phyloP scores from a whole-genome alignment of 1,284 basidiomycete species.

The Ganoderma sinense region DNA sequence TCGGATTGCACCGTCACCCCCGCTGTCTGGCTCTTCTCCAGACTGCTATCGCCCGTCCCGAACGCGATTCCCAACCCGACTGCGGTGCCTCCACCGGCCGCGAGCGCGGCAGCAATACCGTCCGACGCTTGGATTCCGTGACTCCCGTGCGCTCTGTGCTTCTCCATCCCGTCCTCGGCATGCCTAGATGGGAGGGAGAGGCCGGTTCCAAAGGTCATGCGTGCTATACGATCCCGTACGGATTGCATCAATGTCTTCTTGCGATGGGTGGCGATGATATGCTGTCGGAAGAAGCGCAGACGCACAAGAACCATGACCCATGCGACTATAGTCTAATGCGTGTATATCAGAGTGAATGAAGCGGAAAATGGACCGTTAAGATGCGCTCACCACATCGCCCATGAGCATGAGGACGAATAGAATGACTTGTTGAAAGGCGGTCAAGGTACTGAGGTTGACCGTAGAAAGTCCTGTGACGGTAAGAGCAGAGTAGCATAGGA shows the following conservation, averaged over 20 bases:
- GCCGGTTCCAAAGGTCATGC: constrained; percentile 8
- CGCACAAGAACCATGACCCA: constrained; percentile 63
- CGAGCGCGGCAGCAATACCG: constrained; percentile 37
- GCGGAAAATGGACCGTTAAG: neutral
- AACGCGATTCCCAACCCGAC: constrained; percentile 36
- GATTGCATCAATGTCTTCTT: constrained; percentile 26
- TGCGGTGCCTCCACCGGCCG: constrained; percentile 32
- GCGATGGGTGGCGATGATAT: constrained; percentile 34
- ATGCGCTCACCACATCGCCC: constrained; percentile 46
- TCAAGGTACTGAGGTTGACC: constrained; percentile 59
- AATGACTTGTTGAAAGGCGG: constrained; percentile 65
- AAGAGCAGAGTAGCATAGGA: constrained; percentile 71
- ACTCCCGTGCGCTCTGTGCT: constrained; percentile 17
- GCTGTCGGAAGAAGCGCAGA: constrained; percentile 56
- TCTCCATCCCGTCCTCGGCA: constrained; percentile 16
- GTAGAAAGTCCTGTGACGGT: constrained; percentile 66
- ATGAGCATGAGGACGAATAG: constrained; percentile 59
- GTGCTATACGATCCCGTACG: constrained; percentile 22
- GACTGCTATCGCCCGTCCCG: constrained; percentile 13
- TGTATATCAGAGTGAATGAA: neutral
- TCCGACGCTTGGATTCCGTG: constrained; percentile 30
- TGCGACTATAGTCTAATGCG: constrained; percentile 49
- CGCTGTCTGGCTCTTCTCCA: neutral
- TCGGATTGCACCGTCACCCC: neutral
- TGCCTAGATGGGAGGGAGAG: constrained; percentile 11